Base-by-base conservation (phyloP, 768 basidiomycete species). In the Naganishia friedmannii region DNA sequence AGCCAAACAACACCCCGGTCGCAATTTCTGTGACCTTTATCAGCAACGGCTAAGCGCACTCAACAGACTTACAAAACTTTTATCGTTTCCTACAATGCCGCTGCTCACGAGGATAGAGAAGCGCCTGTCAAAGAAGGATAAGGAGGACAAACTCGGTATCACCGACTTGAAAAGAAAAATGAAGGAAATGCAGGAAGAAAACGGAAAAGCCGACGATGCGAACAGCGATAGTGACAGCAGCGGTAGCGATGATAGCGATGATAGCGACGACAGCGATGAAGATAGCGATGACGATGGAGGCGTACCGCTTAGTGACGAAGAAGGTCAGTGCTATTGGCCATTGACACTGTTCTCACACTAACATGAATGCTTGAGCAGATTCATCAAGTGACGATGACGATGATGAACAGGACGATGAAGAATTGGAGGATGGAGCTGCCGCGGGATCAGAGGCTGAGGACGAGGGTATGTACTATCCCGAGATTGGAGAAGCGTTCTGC, bases 21-120 rank as follows among this genome's bases (percentile, higher is more conserved):
- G 34, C 7, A 42, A 17, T 42, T 37, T 4, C 34, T 37, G 12
- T 12, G 12, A 37, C 6, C 12, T 5, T 8, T 42, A 42, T 42
- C 15, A 8, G 2, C 21, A 51, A n/a, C 23, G n/a, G 6, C 23
- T 51, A 3, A 12, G 21, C 3, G n/a, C 48, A 12, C 48, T 13
- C 13, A 5, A 21, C 13, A 4, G 23, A 26, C 12, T 21, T 51
- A 51, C 48, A 4, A 3, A 12, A 3, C 5, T 26, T 21, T n/a
- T 26, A 26, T 12, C 23, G n/a, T 26, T 26, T 21, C 23, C 23
- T 6, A 51, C n/a, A 1, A 63, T 63, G 60, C 60, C 60, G 23
- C 29, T 63, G 39, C 60, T 63, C n/a, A 63, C 37, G 60, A 63
- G 60, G 26, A 63, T 63, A 39, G 60, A 63, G 39, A 63, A 63